These are phyloP conservation scores for Lactifluus piperatus DNA, from an alignment of 768 basidiomycete species.

Conservation along the genomic window DNA sequence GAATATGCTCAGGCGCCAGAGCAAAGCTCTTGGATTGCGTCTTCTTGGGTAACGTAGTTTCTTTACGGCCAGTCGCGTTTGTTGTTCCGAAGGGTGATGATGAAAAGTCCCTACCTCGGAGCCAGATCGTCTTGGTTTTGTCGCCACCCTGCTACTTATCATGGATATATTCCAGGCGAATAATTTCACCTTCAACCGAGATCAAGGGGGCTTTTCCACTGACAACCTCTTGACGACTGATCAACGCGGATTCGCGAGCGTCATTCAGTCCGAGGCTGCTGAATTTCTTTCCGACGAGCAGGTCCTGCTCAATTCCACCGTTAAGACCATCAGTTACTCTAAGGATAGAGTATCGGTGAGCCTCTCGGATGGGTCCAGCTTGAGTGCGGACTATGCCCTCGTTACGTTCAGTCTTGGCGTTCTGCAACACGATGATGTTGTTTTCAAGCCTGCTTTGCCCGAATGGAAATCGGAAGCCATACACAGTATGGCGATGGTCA, in stretches of 20 bases:
- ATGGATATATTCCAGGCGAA: constrained; percentile 37
- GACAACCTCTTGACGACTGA: constrained; percentile 48
- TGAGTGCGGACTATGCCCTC: constrained; percentile 50
- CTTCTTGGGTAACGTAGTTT: constrained; percentile 43
- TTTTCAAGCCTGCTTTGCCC: constrained; percentile 47
- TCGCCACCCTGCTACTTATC: constrained; percentile 33
- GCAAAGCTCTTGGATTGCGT: constrained; percentile 54
- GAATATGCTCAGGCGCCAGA: constrained; percentile 56
- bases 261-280: constrained; percentile 48
- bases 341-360: constrained; percentile 39
- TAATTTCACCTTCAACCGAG: constrained; percentile 48
- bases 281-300: constrained; percentile 44
- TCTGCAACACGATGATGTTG: constrained; percentile 53
- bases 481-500: constrained; percentile 51
- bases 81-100: constrained; percentile 21
- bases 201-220: constrained; percentile 50
- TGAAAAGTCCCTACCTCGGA: constrained; percentile 30
- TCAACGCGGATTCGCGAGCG: constrained; percentile 50
- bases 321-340: constrained; percentile 40
- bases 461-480: constrained; percentile 58
- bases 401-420: constrained; percentile 67
- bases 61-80: constrained; percentile 22
- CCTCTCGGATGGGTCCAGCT: constrained; percentile 33
- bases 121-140: constrained; percentile 25
- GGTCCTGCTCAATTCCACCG: constrained; percentile 41